Evolutionary conservation across 768 basidiomycete species (phyloP).

Genomic region (Podaxis mareebaensis): DNA sequence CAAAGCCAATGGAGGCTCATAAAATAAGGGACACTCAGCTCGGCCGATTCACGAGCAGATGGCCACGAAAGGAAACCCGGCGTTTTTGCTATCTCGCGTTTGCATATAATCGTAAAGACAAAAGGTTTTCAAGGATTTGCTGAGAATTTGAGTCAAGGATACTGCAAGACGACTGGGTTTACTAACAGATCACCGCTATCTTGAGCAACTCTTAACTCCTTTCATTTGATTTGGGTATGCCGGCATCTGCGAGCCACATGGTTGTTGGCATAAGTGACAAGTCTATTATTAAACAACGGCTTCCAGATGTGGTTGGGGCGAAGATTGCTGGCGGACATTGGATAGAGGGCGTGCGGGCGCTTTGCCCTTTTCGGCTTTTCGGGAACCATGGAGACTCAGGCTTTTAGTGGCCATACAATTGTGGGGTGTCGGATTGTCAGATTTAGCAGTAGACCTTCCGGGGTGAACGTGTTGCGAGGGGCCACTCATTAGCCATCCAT

Average conservation of each 20-base stretch:
- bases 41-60: neutral
- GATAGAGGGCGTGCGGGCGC: neutral
- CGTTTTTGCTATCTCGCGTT: neutral
- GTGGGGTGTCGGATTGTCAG: neutral
- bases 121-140: neutral
- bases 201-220: conserved; percentile 13
- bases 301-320: neutral
- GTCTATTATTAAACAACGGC: conserved; percentile 8
- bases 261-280: conserved; percentile 12
- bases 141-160: neutral
- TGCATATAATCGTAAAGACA: neutral
- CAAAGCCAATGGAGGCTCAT: neutral
- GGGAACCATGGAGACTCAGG: neutral
- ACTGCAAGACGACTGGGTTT: neutral
- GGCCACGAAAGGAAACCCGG: neutral
- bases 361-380: neutral
- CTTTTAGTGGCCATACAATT: neutral
- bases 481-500: neutral
- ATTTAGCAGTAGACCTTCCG: neutral
- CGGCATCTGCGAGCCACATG: conserved; percentile 13
- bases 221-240: conserved; percentile 7
- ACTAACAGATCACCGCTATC: conserved; percentile 1
- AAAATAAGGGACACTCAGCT: neutral
- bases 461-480: neutral
- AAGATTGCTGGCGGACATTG: neutral